phyloP scores from a whole-genome alignment of 495 filamentous ascomycete species.

The Neurospora sp. region DNA sequence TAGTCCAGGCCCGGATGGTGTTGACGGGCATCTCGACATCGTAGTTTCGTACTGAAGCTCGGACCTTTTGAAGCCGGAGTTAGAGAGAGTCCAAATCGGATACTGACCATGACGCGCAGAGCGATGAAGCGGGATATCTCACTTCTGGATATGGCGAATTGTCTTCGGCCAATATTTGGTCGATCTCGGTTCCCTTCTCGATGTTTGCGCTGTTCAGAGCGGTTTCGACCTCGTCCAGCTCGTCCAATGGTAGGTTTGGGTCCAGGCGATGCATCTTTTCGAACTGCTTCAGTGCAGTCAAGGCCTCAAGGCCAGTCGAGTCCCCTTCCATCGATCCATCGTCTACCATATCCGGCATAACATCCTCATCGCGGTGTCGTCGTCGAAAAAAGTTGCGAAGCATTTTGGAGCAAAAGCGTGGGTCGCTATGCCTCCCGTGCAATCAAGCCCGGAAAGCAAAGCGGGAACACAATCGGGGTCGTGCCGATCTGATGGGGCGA shows the following conservation, averaged over 20 bases:
- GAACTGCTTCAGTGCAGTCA: constrained; percentile 34
- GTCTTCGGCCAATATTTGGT: constrained; percentile 49
- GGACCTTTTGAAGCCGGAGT: constrained; percentile 46
- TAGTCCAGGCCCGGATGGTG: constrained; percentile 62
- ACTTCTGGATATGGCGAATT: constrained; percentile 65
- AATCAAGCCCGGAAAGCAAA: constrained; percentile 11
- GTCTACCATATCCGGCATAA: constrained; percentile 16
- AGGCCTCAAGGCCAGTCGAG: constrained; percentile 19
- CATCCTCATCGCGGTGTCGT: constrained; percentile 14
- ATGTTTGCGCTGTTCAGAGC: constrained; percentile 45
- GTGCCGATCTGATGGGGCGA: constrained; percentile 6
- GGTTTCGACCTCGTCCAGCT: constrained; percentile 49
- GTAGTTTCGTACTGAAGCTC: constrained; percentile 48
- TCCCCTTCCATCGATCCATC: constrained; percentile 20
- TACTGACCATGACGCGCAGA: neutral
- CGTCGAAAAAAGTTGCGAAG: constrained; percentile 18
- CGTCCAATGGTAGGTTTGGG: constrained; percentile 55
- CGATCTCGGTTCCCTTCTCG: constrained; percentile 43
- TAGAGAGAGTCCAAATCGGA: constrained; percentile 2
- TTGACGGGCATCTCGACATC: constrained; percentile 60
- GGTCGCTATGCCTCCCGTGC: constrained; percentile 16
- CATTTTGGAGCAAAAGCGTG: constrained; percentile 2
- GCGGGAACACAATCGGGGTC: constrained; percentile 4
- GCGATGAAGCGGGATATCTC: constrained; percentile 14
- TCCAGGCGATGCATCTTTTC: constrained; percentile 58